Percentiles rank a stretch among this genome's conserved stretches.
phyloP scores from a whole-genome alignment of 805 yeast genomes.

The Kodamaea sagamina region DNA sequence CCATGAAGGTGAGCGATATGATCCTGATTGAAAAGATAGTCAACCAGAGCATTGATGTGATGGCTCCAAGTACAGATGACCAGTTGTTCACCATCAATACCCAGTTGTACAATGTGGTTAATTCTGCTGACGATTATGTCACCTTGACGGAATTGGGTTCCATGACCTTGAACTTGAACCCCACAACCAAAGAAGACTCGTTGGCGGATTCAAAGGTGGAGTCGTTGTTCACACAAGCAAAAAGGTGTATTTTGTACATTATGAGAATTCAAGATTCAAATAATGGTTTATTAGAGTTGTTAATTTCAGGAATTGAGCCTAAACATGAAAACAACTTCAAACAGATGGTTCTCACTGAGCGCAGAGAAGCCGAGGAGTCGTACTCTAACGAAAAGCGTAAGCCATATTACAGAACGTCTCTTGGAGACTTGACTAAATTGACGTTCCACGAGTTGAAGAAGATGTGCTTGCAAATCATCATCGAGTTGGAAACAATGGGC shows the following conservation, averaged over 20 bases:
- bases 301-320: conserved; percentile 65
- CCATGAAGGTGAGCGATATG: conserved; percentile 49
- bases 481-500: conserved; percentile 73
- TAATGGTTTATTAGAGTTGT: conserved; percentile 60
- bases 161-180: conserved; percentile 59
- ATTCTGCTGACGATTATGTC: conserved; percentile 42
- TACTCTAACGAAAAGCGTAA: conserved; percentile 38
- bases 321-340: conserved; percentile 69
- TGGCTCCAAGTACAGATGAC: conserved; percentile 57
- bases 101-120: conserved; percentile 42
- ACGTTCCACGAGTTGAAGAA: conserved; percentile 78
- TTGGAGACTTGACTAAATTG: conserved; percentile 50
- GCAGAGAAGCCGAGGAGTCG: conserved; percentile 27
- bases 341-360: conserved; percentile 53
- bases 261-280: conserved; percentile 77
- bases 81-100: conserved; percentile 47
- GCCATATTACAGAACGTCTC: conserved; percentile 47
- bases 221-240: conserved; percentile 70
- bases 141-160: conserved; percentile 54
- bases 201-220: conserved; percentile 57
- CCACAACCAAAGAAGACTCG: conserved; percentile 47
- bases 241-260: conserved; percentile 78
- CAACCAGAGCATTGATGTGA: conserved; percentile 40
- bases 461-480: conserved; percentile 67
- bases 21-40: conserved; percentile 46